Evolutionary conservation across 805 yeast genomes (phyloP), one percentile per base, ranked within the genome.

Genomic region (Metschnikowia matae): DNA sequence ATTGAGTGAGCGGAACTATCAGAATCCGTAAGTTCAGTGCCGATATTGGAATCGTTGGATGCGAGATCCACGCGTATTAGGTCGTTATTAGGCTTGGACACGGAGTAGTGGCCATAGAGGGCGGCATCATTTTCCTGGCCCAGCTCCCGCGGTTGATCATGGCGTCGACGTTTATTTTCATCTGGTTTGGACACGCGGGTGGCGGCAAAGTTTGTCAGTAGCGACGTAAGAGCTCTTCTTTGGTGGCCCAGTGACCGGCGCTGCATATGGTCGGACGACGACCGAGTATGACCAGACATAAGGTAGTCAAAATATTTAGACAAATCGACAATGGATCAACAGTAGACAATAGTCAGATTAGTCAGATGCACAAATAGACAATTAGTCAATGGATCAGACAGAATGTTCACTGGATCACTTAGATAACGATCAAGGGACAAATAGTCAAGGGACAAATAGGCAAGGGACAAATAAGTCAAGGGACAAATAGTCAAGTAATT

Each of bases 31-130:
- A 21, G 48, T 3, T 53, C 56, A 6, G 31, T 42, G 38, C 20
- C 45, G 32, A 42, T 44, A 35, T 15, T 39, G 51, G 40, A 49
- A 41, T 50, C 48, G 51, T 6, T 53, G 46, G 47, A 45, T 31
- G 53, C 58, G 36, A 57, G 55, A 29, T 57, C 58, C 35, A 54
- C 52, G 54, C 55, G 58, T 50, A 56, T 55, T 48, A 56, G 58
- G 40, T 48, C 51, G 26, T 52, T 55, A 21, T 54, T 58, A 11
- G 33, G 44, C 31, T 53, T 50, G 41, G 49, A 53, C 31, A 43
- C 53, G 13, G 53, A 44, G n/a, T 21, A 7, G 18, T 51, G 37
- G 31, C 45, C 45, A 5, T 40, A 46, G 13, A 11, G 41, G 35
- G 21, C 36, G 2, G 46, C 46, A 14, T 51, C 58, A 31, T 57